Conservation (phyloP, 495 filamentous ascomycete genomes). For the Neohortaea acidophila region DNA sequence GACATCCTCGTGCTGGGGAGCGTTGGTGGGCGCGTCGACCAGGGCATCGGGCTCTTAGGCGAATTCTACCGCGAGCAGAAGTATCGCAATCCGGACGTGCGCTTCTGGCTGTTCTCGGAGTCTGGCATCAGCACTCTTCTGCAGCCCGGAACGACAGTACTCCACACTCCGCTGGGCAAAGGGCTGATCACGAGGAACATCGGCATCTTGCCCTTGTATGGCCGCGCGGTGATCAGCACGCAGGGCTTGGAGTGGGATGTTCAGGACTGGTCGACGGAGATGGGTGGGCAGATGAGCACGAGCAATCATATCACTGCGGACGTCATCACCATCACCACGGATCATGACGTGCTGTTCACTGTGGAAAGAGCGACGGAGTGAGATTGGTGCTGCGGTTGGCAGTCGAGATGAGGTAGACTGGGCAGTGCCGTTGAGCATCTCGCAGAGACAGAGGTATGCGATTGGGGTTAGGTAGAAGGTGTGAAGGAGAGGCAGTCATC, state of each 20-base stretch:
- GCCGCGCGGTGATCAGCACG: constrained; percentile 57
- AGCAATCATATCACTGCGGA: constrained; percentile 66
- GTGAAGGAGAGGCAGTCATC: no score
- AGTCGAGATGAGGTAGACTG: no score
- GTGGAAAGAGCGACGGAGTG: constrained; percentile 38
- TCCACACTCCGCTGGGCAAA: constrained; percentile 39
- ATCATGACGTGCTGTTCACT: constrained; percentile 66
- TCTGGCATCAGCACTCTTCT: constrained; percentile 71
- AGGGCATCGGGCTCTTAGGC: constrained; percentile 75
- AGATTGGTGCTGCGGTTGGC: background rate
- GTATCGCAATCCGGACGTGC: constrained; percentile 16
- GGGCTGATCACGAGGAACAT: constrained; percentile 46
- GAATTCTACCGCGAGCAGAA: constrained; percentile 38
- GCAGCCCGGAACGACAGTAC: constrained; percentile 46
- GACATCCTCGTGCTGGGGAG: constrained; percentile 63
- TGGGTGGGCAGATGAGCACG: constrained; percentile 76
- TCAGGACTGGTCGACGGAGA: constrained; percentile 56
- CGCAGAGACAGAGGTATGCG: no score
- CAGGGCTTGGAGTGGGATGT: constrained; percentile 85
- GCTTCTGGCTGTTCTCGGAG: constrained; percentile 48
- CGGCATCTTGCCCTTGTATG: constrained; percentile 71
- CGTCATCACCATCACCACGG: constrained; percentile 43
- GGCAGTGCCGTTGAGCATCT: no score
- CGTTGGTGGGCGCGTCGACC: constrained; percentile 79
- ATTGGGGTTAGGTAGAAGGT: no score